phyloP scores from a whole-genome alignment of 2,329 filamentous ascomycete genomes.

The Botrytis hyacinthi region DNA sequence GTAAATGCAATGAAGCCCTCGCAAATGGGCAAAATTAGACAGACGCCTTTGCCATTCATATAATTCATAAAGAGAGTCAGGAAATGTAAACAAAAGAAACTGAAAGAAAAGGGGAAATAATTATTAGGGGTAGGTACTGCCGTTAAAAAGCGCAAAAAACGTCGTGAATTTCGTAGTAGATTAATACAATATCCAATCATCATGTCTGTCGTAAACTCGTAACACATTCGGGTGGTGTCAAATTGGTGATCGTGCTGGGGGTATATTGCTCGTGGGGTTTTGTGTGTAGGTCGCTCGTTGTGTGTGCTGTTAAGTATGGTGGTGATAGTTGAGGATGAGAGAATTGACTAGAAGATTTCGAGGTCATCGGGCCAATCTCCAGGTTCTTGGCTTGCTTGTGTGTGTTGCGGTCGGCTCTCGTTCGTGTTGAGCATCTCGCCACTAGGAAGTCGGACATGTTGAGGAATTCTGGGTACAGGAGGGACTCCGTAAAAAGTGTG shows the following conservation, averaged over 20 bases:
- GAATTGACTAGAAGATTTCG: conserved; percentile 15
- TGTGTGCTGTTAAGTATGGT: background rate
- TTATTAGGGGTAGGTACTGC: conserved; percentile 12
- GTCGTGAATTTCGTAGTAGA: conserved; percentile 16
- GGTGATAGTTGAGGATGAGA: background rate
- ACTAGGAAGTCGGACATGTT: conserved; percentile 27
- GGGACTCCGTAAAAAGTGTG: conserved; percentile 25
- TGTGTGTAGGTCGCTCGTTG: background rate
- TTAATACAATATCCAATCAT: conserved; percentile 22
- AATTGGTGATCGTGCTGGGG: conserved; percentile 3
- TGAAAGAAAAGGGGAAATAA: background rate
- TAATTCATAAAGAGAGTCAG: conserved; percentile 13
- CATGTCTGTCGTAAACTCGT: conserved; percentile 22
- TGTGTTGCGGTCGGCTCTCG: background rate
- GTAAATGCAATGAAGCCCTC: conserved; percentile 1
- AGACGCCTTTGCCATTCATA: conserved; percentile 1
- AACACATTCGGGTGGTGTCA: conserved; percentile 17
- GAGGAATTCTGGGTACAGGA: conserved; percentile 34
- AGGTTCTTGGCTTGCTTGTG: background rate
- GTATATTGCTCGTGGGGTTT: background rate
- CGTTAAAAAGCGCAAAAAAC: conserved; percentile 11
- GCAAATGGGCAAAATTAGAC: background rate
- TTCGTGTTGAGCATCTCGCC: conserved; percentile 12
- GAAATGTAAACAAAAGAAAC: conserved; percentile 5
- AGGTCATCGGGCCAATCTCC: conserved; percentile 22